Evolutionary conservation across 176 grass and related monocot species (phyloP).

Genomic region (Musa beccarii): DNA sequence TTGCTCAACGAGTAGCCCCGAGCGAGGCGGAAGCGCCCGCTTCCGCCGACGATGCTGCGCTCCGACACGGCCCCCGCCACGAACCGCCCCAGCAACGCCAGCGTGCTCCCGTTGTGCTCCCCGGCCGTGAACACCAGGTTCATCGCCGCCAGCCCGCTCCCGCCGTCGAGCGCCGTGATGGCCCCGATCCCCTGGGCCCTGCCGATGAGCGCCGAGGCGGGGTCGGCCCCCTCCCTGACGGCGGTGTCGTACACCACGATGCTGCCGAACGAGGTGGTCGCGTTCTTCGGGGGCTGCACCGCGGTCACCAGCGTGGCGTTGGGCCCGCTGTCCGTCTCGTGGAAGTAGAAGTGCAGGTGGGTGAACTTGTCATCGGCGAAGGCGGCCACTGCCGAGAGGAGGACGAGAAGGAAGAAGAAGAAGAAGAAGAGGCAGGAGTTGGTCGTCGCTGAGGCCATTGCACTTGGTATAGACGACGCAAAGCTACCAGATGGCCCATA

Average conservation of each 20-base stretch:
- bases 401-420: background rate
- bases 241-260: slow-evolving; percentile 20
- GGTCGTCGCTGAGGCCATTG: too few relatives aligned
- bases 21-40: slow-evolving; percentile 15
- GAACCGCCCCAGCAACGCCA: slow-evolving; percentile 14
- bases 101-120: slow-evolving; percentile 23
- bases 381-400: background rate
- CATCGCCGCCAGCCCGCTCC: background rate
- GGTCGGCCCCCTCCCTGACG: slow-evolving; percentile 19
- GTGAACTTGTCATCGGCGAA: background rate
- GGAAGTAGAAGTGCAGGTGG: slow-evolving; percentile 32
- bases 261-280: slow-evolving; percentile 14
- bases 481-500: too few relatives aligned
- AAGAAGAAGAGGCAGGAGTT: too few relatives aligned
- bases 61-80: background rate
- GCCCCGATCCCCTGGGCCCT: slow-evolving; percentile 20
- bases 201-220: slow-evolving; percentile 19
- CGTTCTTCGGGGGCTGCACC: slow-evolving; percentile 7
- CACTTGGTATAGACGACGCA: too few relatives aligned
- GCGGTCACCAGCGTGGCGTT: slow-evolving; percentile 20
- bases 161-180: background rate
- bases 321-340: slow-evolving; percentile 3
- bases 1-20: slow-evolving; percentile 16
- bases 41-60: slow-evolving; percentile 20
- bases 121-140: slow-evolving; percentile 25